Conservation (phyloP, 805 yeast species). For the Hanseniaspora singularis region DNA sequence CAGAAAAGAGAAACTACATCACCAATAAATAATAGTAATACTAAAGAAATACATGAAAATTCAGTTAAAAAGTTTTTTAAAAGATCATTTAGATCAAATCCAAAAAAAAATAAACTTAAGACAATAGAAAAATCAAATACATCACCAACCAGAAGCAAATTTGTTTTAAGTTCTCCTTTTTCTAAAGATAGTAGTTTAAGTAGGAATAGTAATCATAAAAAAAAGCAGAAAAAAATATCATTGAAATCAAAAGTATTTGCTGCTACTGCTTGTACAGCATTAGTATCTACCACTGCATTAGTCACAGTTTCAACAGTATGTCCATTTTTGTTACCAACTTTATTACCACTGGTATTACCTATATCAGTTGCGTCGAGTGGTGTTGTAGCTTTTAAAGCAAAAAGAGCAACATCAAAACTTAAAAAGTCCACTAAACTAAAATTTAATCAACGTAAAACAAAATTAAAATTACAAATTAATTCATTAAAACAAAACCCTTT, state of each 20-base stretch:
- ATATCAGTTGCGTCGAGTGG: background rate
- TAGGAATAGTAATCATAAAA: background rate
- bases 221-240: background rate
- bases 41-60: too few species aligned
- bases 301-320: background rate
- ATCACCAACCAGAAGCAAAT: too few species aligned
- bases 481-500: background rate
- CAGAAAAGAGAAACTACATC: too few species aligned
- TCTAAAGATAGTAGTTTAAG: background rate
- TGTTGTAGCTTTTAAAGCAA: background rate
- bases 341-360: background rate
- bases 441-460: background rate
- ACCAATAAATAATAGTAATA: too few species aligned
- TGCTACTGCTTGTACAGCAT: background rate
- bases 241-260: background rate
- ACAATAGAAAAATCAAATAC: too few species aligned
- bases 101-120: too few species aligned
- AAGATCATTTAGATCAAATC: too few species aligned
- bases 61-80: too few species aligned
- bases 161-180: background rate
- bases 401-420: background rate
- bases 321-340: background rate
- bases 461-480: too few species aligned
- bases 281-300: background rate
- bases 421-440: background rate